These are phyloP conservation scores for Aureobasidium sp. DNA, from an alignment of 2,329 filamentous ascomycete genomes.

Conservation along the genomic window DNA sequence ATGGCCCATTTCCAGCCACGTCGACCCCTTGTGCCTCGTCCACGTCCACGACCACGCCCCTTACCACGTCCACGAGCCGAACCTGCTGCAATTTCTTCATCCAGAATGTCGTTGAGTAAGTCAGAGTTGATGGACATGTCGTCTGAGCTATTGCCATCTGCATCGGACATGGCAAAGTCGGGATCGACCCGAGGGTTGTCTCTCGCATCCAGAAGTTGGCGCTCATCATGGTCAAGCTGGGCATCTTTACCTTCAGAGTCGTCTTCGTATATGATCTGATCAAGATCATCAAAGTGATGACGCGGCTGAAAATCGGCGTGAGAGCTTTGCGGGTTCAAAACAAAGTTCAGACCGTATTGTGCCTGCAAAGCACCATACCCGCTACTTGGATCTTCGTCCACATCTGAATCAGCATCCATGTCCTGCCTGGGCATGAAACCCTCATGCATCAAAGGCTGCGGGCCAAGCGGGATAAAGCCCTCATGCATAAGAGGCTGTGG, in stretches of 20 bases:
- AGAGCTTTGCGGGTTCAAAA: constrained; percentile 15
- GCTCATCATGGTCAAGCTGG: constrained; percentile 21
- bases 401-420: constrained; percentile 29
- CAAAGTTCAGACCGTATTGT: constrained; percentile 18
- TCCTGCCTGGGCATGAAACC: constrained; percentile 34
- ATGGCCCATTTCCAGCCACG: constrained; percentile 28
- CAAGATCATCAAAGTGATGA: constrained; percentile 23
- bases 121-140: constrained; percentile 17
- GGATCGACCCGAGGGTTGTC: constrained; percentile 28
- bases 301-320: constrained; percentile 18
- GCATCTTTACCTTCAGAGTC: constrained; percentile 25
- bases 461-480: constrained; percentile 33
- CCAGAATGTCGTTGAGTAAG: constrained; percentile 16
- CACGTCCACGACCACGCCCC: constrained; percentile 18
- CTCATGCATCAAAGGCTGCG: constrained; percentile 30
- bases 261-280: constrained; percentile 25
- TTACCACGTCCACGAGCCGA: constrained; percentile 17
- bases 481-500: constrained; percentile 29
- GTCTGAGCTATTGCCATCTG: constrained; percentile 19
- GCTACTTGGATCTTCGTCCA: constrained; percentile 23
- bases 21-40: constrained; percentile 20
- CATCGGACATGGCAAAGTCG: constrained; percentile 32
- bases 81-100: constrained; percentile 8
- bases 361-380: constrained; percentile 23
- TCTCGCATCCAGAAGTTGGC: constrained; percentile 26